These are phyloP conservation scores for Candida broadrunensis DNA, from an alignment of 805 yeast genomes.

Conservation along the genomic window DNA sequence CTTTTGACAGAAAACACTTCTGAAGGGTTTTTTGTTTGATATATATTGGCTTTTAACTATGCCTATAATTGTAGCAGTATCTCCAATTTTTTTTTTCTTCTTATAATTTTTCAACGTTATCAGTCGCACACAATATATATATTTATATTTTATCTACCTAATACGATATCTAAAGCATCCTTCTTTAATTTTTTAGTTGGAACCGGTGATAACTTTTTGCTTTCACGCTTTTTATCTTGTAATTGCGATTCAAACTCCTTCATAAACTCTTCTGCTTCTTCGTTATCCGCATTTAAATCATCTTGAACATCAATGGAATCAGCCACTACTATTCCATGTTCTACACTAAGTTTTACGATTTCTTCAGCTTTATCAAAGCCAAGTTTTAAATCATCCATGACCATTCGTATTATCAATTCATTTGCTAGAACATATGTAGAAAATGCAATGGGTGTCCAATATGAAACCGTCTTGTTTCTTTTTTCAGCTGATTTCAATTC, in stretches of 20 bases:
- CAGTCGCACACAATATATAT: too few relatives aligned
- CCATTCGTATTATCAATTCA: slow-evolving; percentile 53
- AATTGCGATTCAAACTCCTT: slow-evolving; percentile 2
- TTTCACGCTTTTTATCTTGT: neutral
- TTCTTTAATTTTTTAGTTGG: neutral
- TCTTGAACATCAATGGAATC: slow-evolving; percentile 27
- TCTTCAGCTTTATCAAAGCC: slow-evolving; percentile 44
- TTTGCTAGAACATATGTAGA: slow-evolving; percentile 59
- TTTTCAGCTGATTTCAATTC: slow-evolving; percentile 23
- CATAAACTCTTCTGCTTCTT: slow-evolving; percentile 8
- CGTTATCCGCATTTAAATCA: slow-evolving; percentile 17
- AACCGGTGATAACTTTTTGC: too few relatives aligned
- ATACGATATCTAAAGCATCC: neutral
- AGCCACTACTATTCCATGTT: slow-evolving; percentile 42
- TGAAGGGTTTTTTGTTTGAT: neutral
- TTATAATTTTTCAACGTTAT: too few relatives aligned
- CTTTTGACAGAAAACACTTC: neutral
- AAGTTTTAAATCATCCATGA: slow-evolving; percentile 40
- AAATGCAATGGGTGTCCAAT: slow-evolving; percentile 62
- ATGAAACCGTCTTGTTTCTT: slow-evolving; percentile 46
- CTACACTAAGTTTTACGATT: slow-evolving; percentile 44
- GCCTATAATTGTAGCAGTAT: too few relatives aligned
- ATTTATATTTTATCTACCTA: too few relatives aligned
- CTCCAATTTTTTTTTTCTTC: too few relatives aligned
- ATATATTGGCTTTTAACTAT: too few relatives aligned